phyloP scores from a whole-genome alignment of 768 basidiomycete genomes.

The Boletus pseudo-olivaceus region DNA sequence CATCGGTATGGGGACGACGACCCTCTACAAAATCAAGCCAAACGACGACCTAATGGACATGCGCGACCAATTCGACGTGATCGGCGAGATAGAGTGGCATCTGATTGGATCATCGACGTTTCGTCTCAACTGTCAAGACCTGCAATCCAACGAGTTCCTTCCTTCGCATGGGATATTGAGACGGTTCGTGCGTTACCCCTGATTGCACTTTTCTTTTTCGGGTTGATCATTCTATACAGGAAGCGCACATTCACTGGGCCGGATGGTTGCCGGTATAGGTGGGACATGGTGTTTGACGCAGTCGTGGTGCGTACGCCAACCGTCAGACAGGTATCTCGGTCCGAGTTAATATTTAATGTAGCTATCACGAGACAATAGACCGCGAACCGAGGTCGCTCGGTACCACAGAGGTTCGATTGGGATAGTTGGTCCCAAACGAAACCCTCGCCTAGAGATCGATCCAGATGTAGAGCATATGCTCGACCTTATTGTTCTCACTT shows the following conservation, averaged over 20 bases:
- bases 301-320: constrained; percentile 16
- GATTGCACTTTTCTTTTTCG: neutral
- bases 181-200: constrained; percentile 16
- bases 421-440: constrained; percentile 16
- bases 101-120: constrained; percentile 28
- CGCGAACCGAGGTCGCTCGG: constrained; percentile 17
- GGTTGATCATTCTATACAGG: neutral
- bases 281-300: constrained; percentile 21
- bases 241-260: constrained; percentile 33
- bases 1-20: constrained; percentile 18
- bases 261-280: constrained; percentile 34
- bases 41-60: constrained; percentile 22
- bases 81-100: constrained; percentile 38
- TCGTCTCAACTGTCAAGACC: constrained; percentile 24
- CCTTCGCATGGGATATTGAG: constrained; percentile 18
- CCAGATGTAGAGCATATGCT: constrained; percentile 22
- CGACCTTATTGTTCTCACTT: constrained; percentile 28
- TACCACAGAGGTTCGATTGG: constrained; percentile 19
- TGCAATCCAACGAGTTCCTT: constrained; percentile 26
- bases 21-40: constrained; percentile 23
- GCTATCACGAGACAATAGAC: constrained; percentile 20
- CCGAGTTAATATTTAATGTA: neutral
- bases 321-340: neutral
- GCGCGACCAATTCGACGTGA: constrained; percentile 27
- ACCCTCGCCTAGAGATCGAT: constrained; percentile 20